Evolutionary conservation across 75 land plant species (phyloP), one percentile per base, ranked within the genome.

Genomic region (Pinus taeda): DNA sequence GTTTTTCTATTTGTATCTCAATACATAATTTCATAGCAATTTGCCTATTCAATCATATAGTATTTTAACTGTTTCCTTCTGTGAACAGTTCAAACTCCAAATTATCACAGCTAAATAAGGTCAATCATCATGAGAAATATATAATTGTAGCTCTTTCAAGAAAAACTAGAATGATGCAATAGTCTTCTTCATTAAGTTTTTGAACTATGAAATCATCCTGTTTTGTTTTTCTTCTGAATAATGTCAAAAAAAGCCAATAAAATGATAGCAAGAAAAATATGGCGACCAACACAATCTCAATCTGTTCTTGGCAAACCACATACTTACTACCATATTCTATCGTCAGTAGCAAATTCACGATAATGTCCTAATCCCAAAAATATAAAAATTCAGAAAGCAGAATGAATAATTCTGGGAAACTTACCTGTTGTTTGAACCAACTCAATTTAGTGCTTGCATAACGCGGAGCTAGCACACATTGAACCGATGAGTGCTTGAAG

Each of bases 391-490:
- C 67, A 64, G 36, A 49, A 8, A 20, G 4, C 22, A 69, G 21
- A 69, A 9, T 9, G 42, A 20, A 42, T 20, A 8, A 42, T n/a
- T 22, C 11, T 69, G 72, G 39, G 11, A 65, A 77, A 13, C 63
- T 42, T 42, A 93, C 98, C 86, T 90, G 83, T 73, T 95, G 96
- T 79, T 91, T 93, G 74, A 95, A 82, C 78, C 90, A 87, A 69
- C 96, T 95, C 60, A 93, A 83, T 61, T 91, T 95, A 58, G 75
- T 85, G 82, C 95, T 95, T 21, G 86, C 93, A 83, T 95, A 95
- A 36, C 98, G 93, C 72, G 96, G 97, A 70, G 90, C 60, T 56
- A 94, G 83, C 57, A 93, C 86, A 82, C 97, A 94, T 12, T 81
- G 78, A n/a, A 94, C 95, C 69, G 79, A 80, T 57, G 95, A 88